Conservation (phyloP, 129 eudicot genomes). For the Saposhnikovia divaricata region DNA sequence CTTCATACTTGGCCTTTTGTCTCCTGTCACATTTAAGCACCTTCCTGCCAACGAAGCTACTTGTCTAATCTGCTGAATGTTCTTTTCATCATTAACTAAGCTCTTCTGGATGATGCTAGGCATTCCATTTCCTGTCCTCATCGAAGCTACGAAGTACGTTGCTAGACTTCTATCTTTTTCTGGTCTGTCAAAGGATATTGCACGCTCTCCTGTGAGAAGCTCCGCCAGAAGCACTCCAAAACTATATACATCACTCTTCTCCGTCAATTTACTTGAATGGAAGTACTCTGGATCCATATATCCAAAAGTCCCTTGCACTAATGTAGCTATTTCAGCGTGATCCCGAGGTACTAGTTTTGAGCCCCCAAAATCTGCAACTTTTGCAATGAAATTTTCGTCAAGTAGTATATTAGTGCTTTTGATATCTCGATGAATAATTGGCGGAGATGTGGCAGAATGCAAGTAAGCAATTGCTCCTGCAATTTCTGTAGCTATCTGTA, state of each 20-base stretch:
- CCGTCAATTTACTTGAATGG: not conserved
- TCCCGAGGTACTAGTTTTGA: not conserved
- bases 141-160: not conserved
- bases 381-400: not conserved
- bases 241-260: not conserved
- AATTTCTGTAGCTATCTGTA: constrained; percentile 2
- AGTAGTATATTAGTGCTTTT: not conserved
- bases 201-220: not conserved
- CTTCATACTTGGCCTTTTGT: not conserved
- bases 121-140: constrained; percentile 1
- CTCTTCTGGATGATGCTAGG: not conserved
- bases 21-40: not conserved
- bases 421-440: not conserved
- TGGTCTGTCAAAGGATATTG: not conserved
- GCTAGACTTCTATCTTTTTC: not conserved
- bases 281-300: constrained; percentile 8
- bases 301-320: constrained; percentile 7
- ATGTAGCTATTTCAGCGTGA: not conserved
- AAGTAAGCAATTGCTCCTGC: constrained; percentile 7
- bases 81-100: not conserved
- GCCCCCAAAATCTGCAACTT: constrained; percentile 1
- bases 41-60: not conserved
- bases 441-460: constrained; percentile 4
- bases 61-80: constrained; percentile 5
- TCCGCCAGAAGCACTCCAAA: constrained; percentile 1